phyloP scores from a whole-genome alignment of 306 rosid genomes.

The Rosa multiflora region DNA sequence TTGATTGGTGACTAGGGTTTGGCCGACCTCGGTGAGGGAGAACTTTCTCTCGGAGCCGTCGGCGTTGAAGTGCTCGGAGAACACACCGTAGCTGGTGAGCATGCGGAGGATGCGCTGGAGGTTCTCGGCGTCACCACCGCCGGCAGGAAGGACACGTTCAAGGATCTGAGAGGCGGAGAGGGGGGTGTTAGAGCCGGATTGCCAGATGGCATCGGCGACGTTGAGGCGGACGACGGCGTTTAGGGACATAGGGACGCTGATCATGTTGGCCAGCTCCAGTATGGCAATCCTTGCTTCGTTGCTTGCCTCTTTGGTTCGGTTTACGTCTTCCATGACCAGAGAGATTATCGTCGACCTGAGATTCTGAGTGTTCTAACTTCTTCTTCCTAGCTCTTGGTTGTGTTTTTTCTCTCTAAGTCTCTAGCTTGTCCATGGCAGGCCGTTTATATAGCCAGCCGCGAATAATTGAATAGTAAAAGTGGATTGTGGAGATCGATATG shows the following conservation, averaged over 20 bases:
- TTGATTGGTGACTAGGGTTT: constrained; percentile 63
- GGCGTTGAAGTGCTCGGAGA: constrained; percentile 46
- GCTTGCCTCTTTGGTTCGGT: constrained; percentile 30
- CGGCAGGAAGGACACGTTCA: constrained; percentile 39
- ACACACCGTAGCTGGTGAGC: constrained; percentile 76
- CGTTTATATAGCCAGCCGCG: not conserved
- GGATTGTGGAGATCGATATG: not conserved
- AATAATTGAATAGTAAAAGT: not conserved
- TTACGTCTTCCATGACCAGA: constrained; percentile 23
- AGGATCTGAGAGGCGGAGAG: constrained; percentile 68
- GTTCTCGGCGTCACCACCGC: constrained; percentile 66
- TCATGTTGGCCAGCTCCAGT: constrained; percentile 87
- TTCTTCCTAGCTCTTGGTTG: not conserved
- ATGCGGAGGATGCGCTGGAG: constrained; percentile 85
- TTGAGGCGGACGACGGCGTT: constrained; percentile 90
- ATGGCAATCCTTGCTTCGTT: constrained; percentile 61
- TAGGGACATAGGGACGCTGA: constrained; percentile 91
- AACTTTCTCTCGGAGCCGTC: constrained; percentile 43
- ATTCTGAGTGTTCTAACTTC: not conserved
- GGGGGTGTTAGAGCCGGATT: constrained; percentile 64
- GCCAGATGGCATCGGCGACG: constrained; percentile 85
- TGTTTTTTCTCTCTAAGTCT: not conserved
- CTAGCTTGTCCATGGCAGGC: not conserved
- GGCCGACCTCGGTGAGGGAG: constrained; percentile 70
- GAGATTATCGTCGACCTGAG: not conserved